Percentiles rank a stretch among this genome's conserved stretches.
phyloP scores from a whole-genome alignment of 2,329 filamentous ascomycete genomes.

The Aureobasidium subglaciale region DNA sequence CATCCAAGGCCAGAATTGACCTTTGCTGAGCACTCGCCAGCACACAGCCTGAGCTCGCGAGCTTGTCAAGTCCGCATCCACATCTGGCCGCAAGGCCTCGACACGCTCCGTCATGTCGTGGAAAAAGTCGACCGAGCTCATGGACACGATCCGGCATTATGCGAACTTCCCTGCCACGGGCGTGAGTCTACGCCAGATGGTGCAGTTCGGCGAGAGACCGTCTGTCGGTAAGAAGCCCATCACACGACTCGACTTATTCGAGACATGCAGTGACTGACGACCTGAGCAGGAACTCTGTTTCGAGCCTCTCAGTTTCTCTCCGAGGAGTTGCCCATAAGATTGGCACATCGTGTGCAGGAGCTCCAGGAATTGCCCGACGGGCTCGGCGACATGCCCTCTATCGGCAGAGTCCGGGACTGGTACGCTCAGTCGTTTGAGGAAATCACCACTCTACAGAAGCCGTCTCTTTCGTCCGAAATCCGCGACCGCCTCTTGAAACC shows the following conservation, averaged over 20 bases:
- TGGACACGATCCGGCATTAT: constrained; percentile 97
- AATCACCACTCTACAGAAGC: constrained; percentile 79
- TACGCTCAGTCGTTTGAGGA: constrained; percentile 99
- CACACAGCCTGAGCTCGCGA: constrained; percentile 7
- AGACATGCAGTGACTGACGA: neutral
- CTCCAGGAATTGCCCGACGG: constrained; percentile 88
- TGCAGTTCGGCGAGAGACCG: constrained; percentile 90
- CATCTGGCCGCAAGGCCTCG: constrained; percentile 18
- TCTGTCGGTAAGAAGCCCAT: constrained; percentile 53
- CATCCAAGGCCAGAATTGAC: neutral
- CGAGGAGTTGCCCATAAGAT: constrained; percentile 92
- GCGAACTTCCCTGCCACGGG: constrained; percentile 94
- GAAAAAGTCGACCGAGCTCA: constrained; percentile 83
- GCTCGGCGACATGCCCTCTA: constrained; percentile 95
- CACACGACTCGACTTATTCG: neutral
- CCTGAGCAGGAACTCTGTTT: constrained; percentile 72
- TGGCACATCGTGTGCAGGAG: constrained; percentile 94
- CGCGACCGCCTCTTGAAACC: constrained; percentile 71
- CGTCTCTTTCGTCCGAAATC: constrained; percentile 66
- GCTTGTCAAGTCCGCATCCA: neutral
- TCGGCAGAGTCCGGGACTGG: constrained; percentile 92
- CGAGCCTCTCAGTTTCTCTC: constrained; percentile 96
- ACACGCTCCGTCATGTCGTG: constrained; percentile 62
- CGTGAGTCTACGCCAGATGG: constrained; percentile 95
- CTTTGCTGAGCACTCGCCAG: neutral